These are phyloP conservation scores for Peziza echinospora DNA, from an alignment of 495 filamentous ascomycete species.

Conservation along the genomic window DNA sequence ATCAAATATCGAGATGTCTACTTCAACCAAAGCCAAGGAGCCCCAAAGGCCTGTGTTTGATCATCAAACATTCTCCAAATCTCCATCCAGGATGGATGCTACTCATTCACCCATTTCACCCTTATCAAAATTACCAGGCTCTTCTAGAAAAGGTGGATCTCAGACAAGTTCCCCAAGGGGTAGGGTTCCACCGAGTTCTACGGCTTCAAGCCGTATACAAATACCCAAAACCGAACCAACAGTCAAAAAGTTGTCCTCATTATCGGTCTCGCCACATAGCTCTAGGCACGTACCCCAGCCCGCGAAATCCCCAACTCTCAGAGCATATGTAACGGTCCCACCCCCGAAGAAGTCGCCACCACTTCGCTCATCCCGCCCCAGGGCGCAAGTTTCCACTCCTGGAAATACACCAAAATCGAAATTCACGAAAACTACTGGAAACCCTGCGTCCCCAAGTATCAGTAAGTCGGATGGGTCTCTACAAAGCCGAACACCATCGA, in stretches of 20 bases:
- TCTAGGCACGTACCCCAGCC: conserved; percentile 17
- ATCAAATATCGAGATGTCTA: conserved; percentile 22
- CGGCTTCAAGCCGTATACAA: too few relatives aligned
- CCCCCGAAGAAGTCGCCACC: conserved; percentile 34
- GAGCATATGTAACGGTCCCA: conserved; percentile 45
- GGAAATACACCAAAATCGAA: conserved; percentile 14
- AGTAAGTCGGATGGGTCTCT: background rate
- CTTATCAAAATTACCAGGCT: background rate
- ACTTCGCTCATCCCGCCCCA: conserved; percentile 13
- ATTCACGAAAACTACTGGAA: background rate
- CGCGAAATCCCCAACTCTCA: conserved; percentile 29
- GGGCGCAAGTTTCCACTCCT: background rate
- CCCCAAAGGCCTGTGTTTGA: too few relatives aligned
- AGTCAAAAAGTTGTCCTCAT: conserved; percentile 1
- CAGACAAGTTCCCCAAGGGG: too few relatives aligned
- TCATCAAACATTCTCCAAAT: too few relatives aligned
- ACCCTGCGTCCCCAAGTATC: background rate
- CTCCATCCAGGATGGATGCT: too few relatives aligned
- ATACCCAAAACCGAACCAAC: background rate
- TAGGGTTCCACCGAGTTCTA: too few relatives aligned
- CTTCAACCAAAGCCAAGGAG: too few relatives aligned
- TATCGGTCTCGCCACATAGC: conserved; percentile 16
- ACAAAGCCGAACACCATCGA: background rate
- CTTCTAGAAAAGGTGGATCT: too few relatives aligned
- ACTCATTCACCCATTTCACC: background rate